Base-by-base conservation (phyloP, 2,329 filamentous ascomycete species). In the Endothia cerciana region DNA sequence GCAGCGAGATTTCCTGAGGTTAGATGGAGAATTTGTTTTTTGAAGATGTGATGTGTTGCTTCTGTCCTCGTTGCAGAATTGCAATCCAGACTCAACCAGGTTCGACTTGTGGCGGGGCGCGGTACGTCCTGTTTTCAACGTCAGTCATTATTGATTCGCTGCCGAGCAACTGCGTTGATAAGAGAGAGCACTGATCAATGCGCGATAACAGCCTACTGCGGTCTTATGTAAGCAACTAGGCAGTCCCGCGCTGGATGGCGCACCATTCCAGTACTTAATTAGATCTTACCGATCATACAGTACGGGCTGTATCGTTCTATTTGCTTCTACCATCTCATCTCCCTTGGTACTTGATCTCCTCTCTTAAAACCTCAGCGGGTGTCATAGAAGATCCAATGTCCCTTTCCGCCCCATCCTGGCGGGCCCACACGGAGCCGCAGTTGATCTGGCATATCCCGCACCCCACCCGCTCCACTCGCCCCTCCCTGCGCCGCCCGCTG, bases 91-190 rank as follows among this genome's bases (percentile, higher is more conserved):
- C 51, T n/a, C n/a, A 15, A 40, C 22, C 13, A 10, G 19, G 5
- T n/a, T 25, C 41, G 55, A 33, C 13, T 22, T 41, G 33, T n/a
- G 33, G 55, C 33, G 36, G n/a, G 33, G 15, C 55, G 19, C 55
- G 33, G 33, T 58, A 40, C 55, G 38, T 58, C 25, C 36, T 58
- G 11, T 8, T 15, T 30, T 13, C 22, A 40, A 38, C 33, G 55
- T 58, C 55, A 58, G 55, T 58, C 55, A 58, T 58, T 58, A 40
- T 58, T 58, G 55, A 58, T 58, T 58, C 55, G 55, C 55, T 58
- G 55, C 55, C 33, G 19, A 58, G 55, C 53, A 36, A 57, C 53
- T 38, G 28, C 51, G 15, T 33, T 19, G 51, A 36, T 49, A 49
- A 25, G 45, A 49, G 43, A 19, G 22, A 22, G 19, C n/a, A n/a